Evolutionary conservation across 2,329 filamentous ascomycete genomes (phyloP).

Genomic region (Hypoxylon sp.): DNA sequence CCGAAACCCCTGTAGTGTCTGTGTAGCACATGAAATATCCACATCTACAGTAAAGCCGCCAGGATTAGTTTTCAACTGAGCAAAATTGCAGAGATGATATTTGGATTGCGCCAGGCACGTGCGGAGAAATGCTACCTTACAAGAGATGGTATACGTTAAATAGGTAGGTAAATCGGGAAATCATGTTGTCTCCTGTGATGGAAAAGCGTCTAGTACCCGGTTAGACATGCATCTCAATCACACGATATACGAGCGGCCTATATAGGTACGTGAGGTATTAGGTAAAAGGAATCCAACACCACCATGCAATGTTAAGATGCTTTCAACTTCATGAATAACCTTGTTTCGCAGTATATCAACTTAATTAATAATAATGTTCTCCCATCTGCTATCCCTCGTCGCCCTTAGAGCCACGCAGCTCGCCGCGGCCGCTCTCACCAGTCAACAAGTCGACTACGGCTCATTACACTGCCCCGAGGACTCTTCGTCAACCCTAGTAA

Average conservation of each 20-base stretch:
- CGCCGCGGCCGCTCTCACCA: constrained; percentile 5
- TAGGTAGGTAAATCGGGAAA: constrained; percentile 2
- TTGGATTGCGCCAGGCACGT: not conserved
- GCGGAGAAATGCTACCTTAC: constrained; percentile 23
- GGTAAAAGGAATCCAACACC: not conserved
- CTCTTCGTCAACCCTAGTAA: constrained; percentile 28
- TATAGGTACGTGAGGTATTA: not conserved
- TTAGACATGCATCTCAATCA: constrained; percentile 13
- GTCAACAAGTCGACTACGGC: constrained; percentile 31
- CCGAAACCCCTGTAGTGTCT: too few relatives aligned
- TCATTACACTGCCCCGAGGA: constrained; percentile 38
- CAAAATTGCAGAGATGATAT: not conserved
- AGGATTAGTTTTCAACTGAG: not conserved
- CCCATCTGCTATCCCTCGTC: constrained; percentile 6
- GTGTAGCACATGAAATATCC: too few relatives aligned
- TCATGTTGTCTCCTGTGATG: constrained; percentile 13
- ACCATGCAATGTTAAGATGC: not conserved
- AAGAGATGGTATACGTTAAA: constrained; percentile 4
- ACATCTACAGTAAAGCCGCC: not conserved
- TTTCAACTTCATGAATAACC: not conserved
- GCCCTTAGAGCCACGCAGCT: not conserved
- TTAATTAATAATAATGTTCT: not conserved
- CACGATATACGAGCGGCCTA: constrained; percentile 10
- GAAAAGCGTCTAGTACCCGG: not conserved
- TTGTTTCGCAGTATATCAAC: not conserved